Evolutionary conservation across 2,329 filamentous ascomycete species (phyloP).

Genomic region (Remersonia thermophila): DNA sequence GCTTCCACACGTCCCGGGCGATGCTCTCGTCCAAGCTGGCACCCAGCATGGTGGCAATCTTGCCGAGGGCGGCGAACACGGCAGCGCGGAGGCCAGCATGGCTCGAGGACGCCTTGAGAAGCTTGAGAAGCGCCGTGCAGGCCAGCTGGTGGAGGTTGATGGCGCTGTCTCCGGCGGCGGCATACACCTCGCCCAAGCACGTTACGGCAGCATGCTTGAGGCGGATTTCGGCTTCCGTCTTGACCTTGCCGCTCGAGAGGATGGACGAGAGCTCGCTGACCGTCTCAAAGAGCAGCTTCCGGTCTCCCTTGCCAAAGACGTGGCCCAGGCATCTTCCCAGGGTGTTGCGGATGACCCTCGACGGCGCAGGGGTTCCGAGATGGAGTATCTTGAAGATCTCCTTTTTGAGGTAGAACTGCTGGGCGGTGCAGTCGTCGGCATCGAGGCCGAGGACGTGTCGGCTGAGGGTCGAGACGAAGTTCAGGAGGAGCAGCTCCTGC

Average conservation of each 20-base stretch:
- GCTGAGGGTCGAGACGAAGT: constrained; percentile 70
- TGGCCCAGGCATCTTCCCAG: constrained; percentile 72
- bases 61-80: constrained; percentile 61
- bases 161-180: constrained; percentile 84
- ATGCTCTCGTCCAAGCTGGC: constrained; percentile 70
- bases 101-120: constrained; percentile 65
- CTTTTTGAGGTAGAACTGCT: constrained; percentile 86
- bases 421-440: constrained; percentile 68
- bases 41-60: constrained; percentile 63
- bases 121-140: constrained; percentile 59
- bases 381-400: constrained; percentile 90
- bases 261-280: constrained; percentile 76
- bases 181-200: constrained; percentile 81
- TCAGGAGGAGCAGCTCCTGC: constrained; percentile 87
- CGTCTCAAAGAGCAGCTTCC: constrained; percentile 86
- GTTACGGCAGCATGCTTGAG: constrained; percentile 78
- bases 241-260: constrained; percentile 59
- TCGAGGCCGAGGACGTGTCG: constrained; percentile 66
- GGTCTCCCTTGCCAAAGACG: constrained; percentile 73
- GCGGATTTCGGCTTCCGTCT: constrained; percentile 62
- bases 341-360: constrained; percentile 81
- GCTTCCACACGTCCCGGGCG: constrained; percentile 89
- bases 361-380: constrained; percentile 67
- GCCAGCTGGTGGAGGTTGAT: constrained; percentile 69
- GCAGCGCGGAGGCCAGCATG: constrained; percentile 75